Percentiles rank a stretch among this genome's conserved stretches.
Conservation (phyloP, 1,284 basidiomycete genomes). For the Schizophyllum commune region DNA sequence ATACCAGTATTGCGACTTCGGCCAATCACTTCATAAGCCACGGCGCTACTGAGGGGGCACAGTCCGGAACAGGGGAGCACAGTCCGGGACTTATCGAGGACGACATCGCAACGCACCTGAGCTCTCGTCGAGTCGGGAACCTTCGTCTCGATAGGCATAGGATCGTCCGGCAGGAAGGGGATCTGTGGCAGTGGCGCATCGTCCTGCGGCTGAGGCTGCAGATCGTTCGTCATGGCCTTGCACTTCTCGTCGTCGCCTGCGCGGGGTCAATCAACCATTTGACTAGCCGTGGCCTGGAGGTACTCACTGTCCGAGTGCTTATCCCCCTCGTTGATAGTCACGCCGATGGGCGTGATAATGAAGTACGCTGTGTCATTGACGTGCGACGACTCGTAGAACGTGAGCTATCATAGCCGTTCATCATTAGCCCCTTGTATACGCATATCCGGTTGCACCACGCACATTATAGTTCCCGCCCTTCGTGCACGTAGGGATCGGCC, state of each 20-base stretch:
- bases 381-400: slow-evolving; percentile 38
- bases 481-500: slow-evolving; percentile 35
- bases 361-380: slow-evolving; percentile 30
- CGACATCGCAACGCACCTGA: neutral
- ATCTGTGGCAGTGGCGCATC: neutral
- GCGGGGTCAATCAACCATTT: neutral
- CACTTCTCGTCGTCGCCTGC: neutral
- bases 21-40: too few relatives aligned
- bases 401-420: slow-evolving; percentile 27
- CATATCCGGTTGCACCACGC: slow-evolving; percentile 10
- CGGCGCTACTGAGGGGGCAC: too few relatives aligned
- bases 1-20: too few relatives aligned
- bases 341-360: slow-evolving; percentile 35
- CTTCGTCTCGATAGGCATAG: neutral
- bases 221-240: neutral
- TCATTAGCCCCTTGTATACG: neutral
- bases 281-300: slow-evolving; percentile 9
- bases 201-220: neutral
- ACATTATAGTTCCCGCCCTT: slow-evolving; percentile 43
- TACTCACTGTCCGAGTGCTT: neutral
- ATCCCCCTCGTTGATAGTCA: slow-evolving; percentile 20
- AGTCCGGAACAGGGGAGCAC: too few relatives aligned
- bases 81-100: too few relatives aligned
- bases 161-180: neutral
- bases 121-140: neutral